Evolutionary conservation across 441 rosid species (phyloP).

Genomic region (Erodium trifolium): DNA sequence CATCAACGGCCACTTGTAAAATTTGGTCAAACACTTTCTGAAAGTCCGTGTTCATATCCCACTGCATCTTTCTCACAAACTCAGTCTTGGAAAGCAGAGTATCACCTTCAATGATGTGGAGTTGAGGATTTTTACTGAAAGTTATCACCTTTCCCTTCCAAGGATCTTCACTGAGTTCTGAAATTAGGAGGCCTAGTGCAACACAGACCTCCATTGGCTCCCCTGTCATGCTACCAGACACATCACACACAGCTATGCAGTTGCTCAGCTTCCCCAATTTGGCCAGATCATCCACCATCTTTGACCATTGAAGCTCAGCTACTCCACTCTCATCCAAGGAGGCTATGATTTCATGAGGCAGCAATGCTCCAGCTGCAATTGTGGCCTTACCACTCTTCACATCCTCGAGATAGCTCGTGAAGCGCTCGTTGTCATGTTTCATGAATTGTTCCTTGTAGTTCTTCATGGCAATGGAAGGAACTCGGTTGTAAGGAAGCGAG

Average conservation of each 20-base stretch:
- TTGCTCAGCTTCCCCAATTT: not conserved
- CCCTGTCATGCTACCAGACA: not conserved
- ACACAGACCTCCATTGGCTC: not conserved
- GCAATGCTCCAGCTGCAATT: not conserved
- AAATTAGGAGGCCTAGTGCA: not conserved
- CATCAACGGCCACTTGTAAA: not conserved
- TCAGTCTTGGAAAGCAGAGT: not conserved
- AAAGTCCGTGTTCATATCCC: not conserved
- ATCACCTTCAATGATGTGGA: not conserved
- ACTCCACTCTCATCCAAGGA: not conserved
- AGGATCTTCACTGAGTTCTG: not conserved
- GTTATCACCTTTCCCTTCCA: not conserved
- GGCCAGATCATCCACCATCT: not conserved
- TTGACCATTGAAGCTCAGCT: not conserved
- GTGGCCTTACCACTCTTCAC: constrained; percentile 1
- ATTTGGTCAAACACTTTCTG: not conserved
- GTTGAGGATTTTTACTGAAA: not conserved
- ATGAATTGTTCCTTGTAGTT: not conserved
- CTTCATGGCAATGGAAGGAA: not conserved
- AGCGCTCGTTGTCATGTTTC: not conserved
- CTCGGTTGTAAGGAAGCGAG: not conserved
- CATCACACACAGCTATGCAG: not conserved
- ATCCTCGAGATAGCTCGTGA: not conserved
- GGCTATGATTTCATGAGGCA: not conserved
- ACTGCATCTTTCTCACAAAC: not conserved